A percentile compares a stretch with the other conserved stretches of the same genome.
These are phyloP conservation scores for Arthrinium phaeospermum DNA, from an alignment of 2,329 filamentous ascomycete species.

Conservation along the genomic window DNA sequence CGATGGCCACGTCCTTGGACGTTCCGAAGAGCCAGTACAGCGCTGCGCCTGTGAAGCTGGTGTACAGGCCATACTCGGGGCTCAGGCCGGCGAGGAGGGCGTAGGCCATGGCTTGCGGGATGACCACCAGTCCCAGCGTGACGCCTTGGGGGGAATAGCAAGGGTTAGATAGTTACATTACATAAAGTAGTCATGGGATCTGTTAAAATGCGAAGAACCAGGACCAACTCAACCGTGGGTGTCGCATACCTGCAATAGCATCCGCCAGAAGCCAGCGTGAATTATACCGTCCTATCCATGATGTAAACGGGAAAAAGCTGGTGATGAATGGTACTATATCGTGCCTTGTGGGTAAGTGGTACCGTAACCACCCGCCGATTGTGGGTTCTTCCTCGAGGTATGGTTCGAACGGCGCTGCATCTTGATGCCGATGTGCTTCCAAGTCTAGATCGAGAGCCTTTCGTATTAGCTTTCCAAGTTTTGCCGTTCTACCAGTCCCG, in stretches of 20 bases:
- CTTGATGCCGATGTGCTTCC: neutral
- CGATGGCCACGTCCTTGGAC: slow-evolving; percentile 98
- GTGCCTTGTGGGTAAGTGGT: slow-evolving; percentile 63
- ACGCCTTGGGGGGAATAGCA: slow-evolving; percentile 41
- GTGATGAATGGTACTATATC: slow-evolving; percentile 66
- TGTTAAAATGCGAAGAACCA: slow-evolving; percentile 13
- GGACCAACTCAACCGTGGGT: neutral
- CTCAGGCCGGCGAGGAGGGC: slow-evolving; percentile 81
- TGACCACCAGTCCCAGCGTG: slow-evolving; percentile 71
- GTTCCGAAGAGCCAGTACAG: slow-evolving; percentile 99
- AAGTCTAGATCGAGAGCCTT: neutral
- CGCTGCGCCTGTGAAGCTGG: slow-evolving; percentile 93
- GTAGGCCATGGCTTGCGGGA: slow-evolving; percentile 97
- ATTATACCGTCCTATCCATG: slow-evolving; percentile 93
- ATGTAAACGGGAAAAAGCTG: slow-evolving; percentile 83
- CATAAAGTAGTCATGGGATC: too few species aligned
- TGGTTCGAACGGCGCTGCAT: slow-evolving; percentile 60
- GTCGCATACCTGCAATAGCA: slow-evolving; percentile 74
- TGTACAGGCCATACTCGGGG: slow-evolving; percentile 86
- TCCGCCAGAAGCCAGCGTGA: slow-evolving; percentile 87
- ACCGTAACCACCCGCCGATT: slow-evolving; percentile 71
- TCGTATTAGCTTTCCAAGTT: neutral
- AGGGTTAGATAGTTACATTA: slow-evolving; percentile 27
- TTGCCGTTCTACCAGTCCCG: neutral
- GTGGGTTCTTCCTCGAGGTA: slow-evolving; percentile 87